A percentile compares a stretch with the other conserved stretches of the same genome.
phyloP scores from a whole-genome alignment of 495 filamentous ascomycete species.

The Penicillium chermesinum region DNA sequence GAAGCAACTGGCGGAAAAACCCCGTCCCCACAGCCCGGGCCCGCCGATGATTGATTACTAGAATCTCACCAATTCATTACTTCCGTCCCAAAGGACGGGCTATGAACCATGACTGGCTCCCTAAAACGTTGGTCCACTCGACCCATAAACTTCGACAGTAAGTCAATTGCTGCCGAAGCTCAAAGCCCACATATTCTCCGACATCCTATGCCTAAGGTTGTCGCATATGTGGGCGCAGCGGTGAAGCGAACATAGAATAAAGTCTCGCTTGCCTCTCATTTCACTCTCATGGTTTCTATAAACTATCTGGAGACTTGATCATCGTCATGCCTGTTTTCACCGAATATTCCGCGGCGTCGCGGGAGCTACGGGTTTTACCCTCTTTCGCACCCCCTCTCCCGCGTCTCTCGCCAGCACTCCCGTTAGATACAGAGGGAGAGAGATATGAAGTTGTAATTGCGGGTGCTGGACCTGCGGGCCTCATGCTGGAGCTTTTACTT shows the following conservation, averaged over 20 bases:
- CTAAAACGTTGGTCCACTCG: conserved; percentile 5
- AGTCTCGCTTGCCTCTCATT: too few relatives aligned
- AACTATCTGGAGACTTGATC: not conserved
- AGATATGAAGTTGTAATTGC: conserved; percentile 43
- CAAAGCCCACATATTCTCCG: conserved; percentile 10
- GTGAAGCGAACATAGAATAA: too few relatives aligned
- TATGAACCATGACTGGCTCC: conserved; percentile 4
- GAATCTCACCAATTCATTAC: conserved; percentile 21
- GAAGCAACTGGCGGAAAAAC: too few relatives aligned
- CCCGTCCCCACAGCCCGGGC: not conserved
- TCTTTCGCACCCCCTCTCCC: conserved; percentile 41
- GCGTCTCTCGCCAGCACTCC: conserved; percentile 24
- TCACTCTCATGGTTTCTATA: too few relatives aligned
- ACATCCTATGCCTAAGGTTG: not conserved
- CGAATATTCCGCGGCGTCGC: conserved; percentile 34
- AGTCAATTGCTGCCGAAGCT: not conserved
- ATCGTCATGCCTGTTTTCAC: conserved; percentile 42
- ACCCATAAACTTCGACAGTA: not conserved
- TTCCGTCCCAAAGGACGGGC: not conserved
- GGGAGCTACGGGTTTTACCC: conserved; percentile 36
- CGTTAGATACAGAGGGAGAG: conserved; percentile 11
- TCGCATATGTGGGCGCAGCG: not conserved
- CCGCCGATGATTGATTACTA: conserved; percentile 16
- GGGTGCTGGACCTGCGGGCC: conserved; percentile 45
- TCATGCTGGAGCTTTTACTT: conserved; percentile 44